Conservation (phyloP, 495 filamentous ascomycete species). For the Penicillium crystallinum region DNA sequence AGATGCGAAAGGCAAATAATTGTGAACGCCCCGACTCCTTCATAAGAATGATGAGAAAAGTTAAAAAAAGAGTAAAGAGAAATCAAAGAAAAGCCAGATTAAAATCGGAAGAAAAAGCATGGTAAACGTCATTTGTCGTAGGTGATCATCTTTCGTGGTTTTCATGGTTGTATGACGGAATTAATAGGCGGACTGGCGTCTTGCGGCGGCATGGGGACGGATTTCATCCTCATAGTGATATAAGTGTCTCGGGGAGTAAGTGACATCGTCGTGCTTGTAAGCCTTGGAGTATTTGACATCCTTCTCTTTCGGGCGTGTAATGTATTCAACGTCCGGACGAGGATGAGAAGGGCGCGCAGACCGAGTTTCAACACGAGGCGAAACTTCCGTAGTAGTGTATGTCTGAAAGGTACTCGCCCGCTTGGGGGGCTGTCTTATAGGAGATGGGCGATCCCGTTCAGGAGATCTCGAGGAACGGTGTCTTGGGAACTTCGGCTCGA, state of each 20-base stretch:
- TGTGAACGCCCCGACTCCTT: neutral
- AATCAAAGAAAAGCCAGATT: neutral
- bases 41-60: neutral
- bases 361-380: slow-evolving; percentile 16
- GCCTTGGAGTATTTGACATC: slow-evolving; percentile 18
- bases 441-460: slow-evolving; percentile 14
- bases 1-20: slow-evolving; percentile 1
- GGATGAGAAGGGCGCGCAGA: slow-evolving; percentile 14
- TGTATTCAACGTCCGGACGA: slow-evolving; percentile 18
- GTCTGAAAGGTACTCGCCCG: slow-evolving; percentile 14
- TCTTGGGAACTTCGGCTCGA: slow-evolving; percentile 27
- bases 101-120: slow-evolving; percentile 6
- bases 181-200: slow-evolving; percentile 25
- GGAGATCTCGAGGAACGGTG: slow-evolving; percentile 19
- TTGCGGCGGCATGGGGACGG: slow-evolving; percentile 14
- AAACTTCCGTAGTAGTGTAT: slow-evolving; percentile 2
- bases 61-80: neutral
- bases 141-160: slow-evolving; percentile 4
- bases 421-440: slow-evolving; percentile 9
- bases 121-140: slow-evolving; percentile 23
- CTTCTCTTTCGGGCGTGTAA: slow-evolving; percentile 6
- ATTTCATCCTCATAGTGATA: slow-evolving; percentile 18
- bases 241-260: slow-evolving; percentile 7
- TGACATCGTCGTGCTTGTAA: slow-evolving; percentile 14
- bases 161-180: slow-evolving; percentile 12